These are phyloP conservation scores for Ambispora gerdemannii DNA, from an alignment of 192 early-diverging fungal species.

Conservation along the genomic window DNA sequence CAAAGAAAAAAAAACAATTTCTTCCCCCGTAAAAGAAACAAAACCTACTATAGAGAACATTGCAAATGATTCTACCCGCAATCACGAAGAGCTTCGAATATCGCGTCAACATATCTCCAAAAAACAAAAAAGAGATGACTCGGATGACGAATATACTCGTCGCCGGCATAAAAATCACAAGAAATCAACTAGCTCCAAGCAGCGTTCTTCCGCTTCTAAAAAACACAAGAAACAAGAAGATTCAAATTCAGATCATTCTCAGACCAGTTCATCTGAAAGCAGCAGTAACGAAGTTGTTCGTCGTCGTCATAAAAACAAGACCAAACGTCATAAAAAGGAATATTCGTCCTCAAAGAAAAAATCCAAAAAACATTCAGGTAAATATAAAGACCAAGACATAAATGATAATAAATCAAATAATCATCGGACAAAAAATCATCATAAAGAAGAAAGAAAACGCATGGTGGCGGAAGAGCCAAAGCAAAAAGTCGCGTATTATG, in stretches of 20 bases:
- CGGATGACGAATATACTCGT: not conserved
- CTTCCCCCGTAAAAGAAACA: too few species aligned
- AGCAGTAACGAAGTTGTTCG: not conserved
- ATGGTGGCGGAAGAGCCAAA: not conserved
- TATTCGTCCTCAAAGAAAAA: constrained; percentile 11
- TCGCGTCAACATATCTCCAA: too few species aligned
- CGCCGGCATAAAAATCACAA: not conserved
- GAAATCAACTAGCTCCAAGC: not conserved
- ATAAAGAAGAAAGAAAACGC: not conserved
- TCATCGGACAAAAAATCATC: not conserved
- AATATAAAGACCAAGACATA: not conserved
- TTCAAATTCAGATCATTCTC: not conserved
- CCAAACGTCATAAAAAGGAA: constrained; percentile 17
- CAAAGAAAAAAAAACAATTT: not conserved
- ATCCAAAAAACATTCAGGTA: constrained; percentile 6
- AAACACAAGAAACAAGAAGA: not conserved
- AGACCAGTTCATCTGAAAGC: not conserved
- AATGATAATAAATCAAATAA: not conserved
- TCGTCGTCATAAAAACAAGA: constrained; percentile 3
- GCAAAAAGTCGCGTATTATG: not conserved
- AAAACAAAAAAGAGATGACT: not conserved
- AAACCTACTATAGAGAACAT: not conserved
- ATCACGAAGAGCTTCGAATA: not conserved
- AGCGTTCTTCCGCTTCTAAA: not conserved
- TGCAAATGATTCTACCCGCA: not conserved